Conservation (phyloP, 2,329 filamentous ascomycete genomes). For the Seiridium cupressi region DNA sequence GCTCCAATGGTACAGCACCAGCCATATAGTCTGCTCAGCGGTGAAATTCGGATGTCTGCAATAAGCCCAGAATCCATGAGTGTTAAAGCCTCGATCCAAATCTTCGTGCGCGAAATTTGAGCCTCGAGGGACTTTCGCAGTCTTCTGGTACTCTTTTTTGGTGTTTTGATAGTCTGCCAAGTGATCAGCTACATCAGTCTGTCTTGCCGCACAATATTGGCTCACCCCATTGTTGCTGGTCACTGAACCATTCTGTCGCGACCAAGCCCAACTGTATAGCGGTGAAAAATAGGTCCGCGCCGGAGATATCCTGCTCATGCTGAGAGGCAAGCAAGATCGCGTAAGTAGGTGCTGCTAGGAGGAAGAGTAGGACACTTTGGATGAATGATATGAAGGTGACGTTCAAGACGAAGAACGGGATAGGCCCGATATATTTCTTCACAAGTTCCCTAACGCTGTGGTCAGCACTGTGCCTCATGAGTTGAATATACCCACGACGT, state of each 20-base stretch:
- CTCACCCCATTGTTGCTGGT: constrained; percentile 88
- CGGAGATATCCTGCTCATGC: constrained; percentile 49
- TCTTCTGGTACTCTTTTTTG: constrained; percentile 72
- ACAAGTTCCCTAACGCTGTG: constrained; percentile 60
- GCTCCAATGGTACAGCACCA: constrained; percentile 83
- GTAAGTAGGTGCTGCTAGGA: constrained; percentile 77
- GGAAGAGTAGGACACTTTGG: constrained; percentile 79
- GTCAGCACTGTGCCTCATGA: background rate
- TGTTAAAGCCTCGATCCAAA: constrained; percentile 85
- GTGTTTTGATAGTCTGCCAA: constrained; percentile 71
- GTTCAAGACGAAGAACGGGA: constrained; percentile 81
- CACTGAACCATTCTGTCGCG: constrained; percentile 73
- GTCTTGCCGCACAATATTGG: constrained; percentile 9
- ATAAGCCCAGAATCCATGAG: constrained; percentile 80
- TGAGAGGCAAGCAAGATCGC: constrained; percentile 72
- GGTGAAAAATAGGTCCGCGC: constrained; percentile 48
- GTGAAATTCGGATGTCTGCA: constrained; percentile 94
- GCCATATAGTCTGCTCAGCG: constrained; percentile 89
- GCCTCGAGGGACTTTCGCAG: constrained; percentile 65
- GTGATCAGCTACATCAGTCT: background rate
- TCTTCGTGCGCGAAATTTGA: constrained; percentile 70
- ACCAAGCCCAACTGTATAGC: constrained; percentile 48
- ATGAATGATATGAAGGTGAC: constrained; percentile 82
- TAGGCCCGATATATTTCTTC: constrained; percentile 59
- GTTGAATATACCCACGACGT: constrained; percentile 10